Evolutionary conservation across 2,329 filamentous ascomycete species (phyloP).

Genomic region (Knufia petricola): DNA sequence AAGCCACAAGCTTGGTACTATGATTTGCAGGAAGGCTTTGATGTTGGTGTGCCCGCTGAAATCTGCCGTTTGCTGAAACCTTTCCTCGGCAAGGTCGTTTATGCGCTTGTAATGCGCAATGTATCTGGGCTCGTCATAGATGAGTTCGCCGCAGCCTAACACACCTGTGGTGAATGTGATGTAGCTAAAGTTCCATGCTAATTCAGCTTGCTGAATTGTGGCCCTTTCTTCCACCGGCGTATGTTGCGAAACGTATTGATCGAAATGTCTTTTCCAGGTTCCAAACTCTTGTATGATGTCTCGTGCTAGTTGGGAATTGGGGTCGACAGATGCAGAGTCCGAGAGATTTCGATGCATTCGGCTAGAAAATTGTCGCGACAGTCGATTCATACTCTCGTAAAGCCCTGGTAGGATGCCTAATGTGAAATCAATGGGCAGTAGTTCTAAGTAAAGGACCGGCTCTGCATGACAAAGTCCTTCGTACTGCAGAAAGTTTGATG

Average conservation of each 20-base stretch:
- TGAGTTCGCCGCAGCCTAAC: background rate
- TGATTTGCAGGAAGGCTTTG: constrained; percentile 6
- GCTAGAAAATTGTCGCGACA: constrained; percentile 2
- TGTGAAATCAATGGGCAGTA: background rate
- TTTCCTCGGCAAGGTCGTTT: constrained; percentile 3
- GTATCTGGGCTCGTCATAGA: constrained; percentile 3
- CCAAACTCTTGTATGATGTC: background rate
- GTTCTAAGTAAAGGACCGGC: constrained; percentile 1
- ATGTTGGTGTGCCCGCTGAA: background rate
- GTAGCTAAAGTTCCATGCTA: constrained; percentile 6
- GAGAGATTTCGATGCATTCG: constrained; percentile 6
- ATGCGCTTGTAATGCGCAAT: background rate
- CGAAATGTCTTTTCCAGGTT: background rate
- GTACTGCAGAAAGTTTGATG: background rate
- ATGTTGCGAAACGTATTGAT: background rate
- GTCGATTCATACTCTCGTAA: background rate
- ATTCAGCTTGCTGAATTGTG: constrained; percentile 1
- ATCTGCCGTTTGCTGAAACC: background rate
- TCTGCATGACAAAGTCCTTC: constrained; percentile 5
- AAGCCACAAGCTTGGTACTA: constrained; percentile 6
- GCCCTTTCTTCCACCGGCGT: background rate
- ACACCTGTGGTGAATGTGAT: constrained; percentile 6
- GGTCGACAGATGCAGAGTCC: background rate
- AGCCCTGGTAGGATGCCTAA: background rate
- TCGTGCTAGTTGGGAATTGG: background rate